These are phyloP conservation scores for Chrysanthemum seticuspe DNA, from an alignment of 129 eudicot genomes.

Conservation along the genomic window DNA sequence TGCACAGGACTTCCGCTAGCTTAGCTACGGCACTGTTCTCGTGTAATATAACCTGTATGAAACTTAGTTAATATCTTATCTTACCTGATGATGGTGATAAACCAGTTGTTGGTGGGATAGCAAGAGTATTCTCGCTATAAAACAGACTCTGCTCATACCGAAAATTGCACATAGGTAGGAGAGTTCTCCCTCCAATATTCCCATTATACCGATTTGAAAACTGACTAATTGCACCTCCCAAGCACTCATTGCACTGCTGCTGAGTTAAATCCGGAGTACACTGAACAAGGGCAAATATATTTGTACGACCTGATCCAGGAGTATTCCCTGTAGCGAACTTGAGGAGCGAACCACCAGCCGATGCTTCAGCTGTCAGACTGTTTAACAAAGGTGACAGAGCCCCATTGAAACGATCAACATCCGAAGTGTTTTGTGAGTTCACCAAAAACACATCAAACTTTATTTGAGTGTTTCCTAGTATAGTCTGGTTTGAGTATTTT, in stretches of 20 bases:
- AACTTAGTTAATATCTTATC: no score
- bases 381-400: constrained; percentile 15
- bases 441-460: neutral
- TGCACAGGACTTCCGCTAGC: no score
- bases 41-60: no score
- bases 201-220: neutral
- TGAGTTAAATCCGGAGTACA: constrained; percentile 42
- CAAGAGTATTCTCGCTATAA: neutral
- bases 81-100: neutral
- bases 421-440: neutral
- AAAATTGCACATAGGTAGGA: constrained; percentile 9
- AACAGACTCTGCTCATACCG: neutral
- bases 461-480: neutral
- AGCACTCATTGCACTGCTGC: constrained; percentile 23
- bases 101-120: neutral
- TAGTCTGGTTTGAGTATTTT: constrained; percentile 29
- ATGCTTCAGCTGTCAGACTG: constrained; percentile 17
- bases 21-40: no score
- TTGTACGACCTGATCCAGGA: neutral
- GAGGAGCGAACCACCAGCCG: constrained; percentile 19
- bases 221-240: neutral
- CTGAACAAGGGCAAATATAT: constrained; percentile 31
- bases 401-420: constrained; percentile 10
- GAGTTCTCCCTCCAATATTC: neutral
- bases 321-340: constrained; percentile 34